Evolutionary conservation across 352 stramenopile genomes (phyloP), one percentile per base, ranked within the genome.

Genomic region (Saprolegnia diclina): DNA sequence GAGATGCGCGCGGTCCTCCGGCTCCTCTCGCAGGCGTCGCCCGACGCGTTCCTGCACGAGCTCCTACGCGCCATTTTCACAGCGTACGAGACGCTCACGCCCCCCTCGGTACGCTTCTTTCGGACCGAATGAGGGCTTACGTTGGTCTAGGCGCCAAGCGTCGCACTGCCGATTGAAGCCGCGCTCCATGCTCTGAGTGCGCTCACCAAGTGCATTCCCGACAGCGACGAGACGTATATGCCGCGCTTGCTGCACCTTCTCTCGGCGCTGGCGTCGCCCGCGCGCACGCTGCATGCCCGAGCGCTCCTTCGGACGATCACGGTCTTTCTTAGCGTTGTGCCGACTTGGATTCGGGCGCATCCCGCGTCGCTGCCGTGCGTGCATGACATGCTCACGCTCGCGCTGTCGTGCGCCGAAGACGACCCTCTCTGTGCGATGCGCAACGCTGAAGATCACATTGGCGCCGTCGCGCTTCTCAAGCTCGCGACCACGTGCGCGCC

Each of bases 401-500:
- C 37, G 21, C 50, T 66, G 11, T 38, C 48, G 7, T 66, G 57
- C 42, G 18, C 57, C 24, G 57, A 66, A 32, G 42, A 66, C 24
- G 57, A 54, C 42, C 7, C 40, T 13, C 4, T 56, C 5, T 66
- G 57, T 22, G 21, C 57, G 5, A 66, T 66, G 57, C 57, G 57
- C 6, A 42, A 54, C 38, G 57, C 57, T 13, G 57, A 66, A 21
- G 57, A 66, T 40, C 57, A 66, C 24, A 66, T 66, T 21, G 57
- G 40, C 42, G 57, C 57, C 22, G 57, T 66, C 21, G 57, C 57
- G 13, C 57, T 66, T 4, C 19, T 55, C 4, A 66, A 66, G 26
- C 38, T 66, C 7, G 35, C 19, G 14, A 42, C 57, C 10, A 24
- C 7, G 22, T 66, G 57, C 44, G 57, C 57, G 9, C 11, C 37